Percentiles rank a stretch among this genome's conserved stretches.
These are phyloP conservation scores for Tuber magnatum DNA, from an alignment of 495 filamentous ascomycete species.

Conservation along the genomic window DNA sequence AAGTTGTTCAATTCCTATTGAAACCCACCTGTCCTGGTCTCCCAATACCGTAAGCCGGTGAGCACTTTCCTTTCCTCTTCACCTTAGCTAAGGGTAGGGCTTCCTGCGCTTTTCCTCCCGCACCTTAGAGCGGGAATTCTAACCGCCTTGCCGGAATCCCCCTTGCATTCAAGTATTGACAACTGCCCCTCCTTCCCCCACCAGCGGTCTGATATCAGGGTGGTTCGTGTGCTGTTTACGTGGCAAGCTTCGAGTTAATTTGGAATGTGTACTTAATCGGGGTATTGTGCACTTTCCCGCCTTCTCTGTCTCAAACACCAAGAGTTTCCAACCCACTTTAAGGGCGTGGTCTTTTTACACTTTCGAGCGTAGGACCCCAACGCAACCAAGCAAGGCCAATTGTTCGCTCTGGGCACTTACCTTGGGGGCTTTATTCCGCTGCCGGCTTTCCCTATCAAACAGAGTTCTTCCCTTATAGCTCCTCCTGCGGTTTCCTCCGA, in stretches of 20 bases:
- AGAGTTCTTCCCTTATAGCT: background rate
- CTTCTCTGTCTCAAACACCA: background rate
- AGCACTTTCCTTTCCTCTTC: background rate
- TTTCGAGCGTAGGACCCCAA: background rate
- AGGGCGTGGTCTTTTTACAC: background rate
- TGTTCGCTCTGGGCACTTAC: background rate
- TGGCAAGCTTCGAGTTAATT: background rate
- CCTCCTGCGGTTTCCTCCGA: background rate
- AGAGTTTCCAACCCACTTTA: background rate
- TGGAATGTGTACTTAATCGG: background rate
- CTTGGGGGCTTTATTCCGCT: background rate
- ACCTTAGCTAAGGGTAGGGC: background rate
- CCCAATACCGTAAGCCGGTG: background rate
- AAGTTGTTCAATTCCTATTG: background rate
- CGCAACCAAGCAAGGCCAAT: background rate
- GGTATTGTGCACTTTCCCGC: background rate
- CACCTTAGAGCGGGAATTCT: background rate
- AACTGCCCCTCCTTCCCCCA: background rate
- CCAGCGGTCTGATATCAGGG: background rate
- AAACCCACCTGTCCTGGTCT: background rate
- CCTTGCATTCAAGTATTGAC: background rate
- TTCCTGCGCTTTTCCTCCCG: background rate
- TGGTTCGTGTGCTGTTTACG: background rate
- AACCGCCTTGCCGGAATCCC: background rate
- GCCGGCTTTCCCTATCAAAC: background rate